Percentiles rank a stretch among this genome's conserved stretches.
phyloP scores from a whole-genome alignment of 352 stramenopile species.

The Globisporangium yorkense region DNA sequence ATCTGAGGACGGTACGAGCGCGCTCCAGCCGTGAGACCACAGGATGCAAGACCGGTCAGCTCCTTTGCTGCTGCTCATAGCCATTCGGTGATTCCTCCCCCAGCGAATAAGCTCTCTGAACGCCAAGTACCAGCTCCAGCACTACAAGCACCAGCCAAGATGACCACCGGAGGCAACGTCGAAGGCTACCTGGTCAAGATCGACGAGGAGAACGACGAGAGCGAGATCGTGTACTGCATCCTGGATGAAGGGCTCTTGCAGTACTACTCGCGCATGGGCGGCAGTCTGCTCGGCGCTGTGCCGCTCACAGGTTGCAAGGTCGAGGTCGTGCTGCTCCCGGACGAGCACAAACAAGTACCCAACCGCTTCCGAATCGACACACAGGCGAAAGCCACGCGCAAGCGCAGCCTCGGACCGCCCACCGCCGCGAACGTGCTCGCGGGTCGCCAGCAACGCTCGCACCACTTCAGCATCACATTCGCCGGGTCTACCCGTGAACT shows the following conservation, averaged over 20 bases:
- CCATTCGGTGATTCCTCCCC: background rate
- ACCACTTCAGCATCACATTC: constrained; percentile 28
- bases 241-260: constrained; percentile 77
- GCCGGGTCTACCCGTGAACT: constrained; percentile 52
- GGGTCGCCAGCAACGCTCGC: constrained; percentile 12
- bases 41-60: too few species aligned
- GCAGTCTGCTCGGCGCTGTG: constrained; percentile 50
- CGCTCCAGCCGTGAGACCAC: too few species aligned
- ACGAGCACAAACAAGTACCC: constrained; percentile 29
- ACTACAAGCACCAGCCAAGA: constrained; percentile 6
- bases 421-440: constrained; percentile 16
- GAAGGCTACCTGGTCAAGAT: constrained; percentile 82
- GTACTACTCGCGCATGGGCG: constrained; percentile 74
- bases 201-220: constrained; percentile 32
- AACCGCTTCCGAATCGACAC: constrained; percentile 72
- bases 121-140: background rate
- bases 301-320: constrained; percentile 71
- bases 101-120: background rate
- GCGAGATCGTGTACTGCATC: constrained; percentile 75
- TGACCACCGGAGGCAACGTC: constrained; percentile 58
- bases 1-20: too few species aligned
- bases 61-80: too few species aligned
- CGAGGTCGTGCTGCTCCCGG: constrained; percentile 60
- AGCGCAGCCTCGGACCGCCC: constrained; percentile 19
- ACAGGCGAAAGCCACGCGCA: constrained; percentile 16